Conservation (phyloP, 164 flowering plant genomes). For the Chimonanthus salicifolius region DNA sequence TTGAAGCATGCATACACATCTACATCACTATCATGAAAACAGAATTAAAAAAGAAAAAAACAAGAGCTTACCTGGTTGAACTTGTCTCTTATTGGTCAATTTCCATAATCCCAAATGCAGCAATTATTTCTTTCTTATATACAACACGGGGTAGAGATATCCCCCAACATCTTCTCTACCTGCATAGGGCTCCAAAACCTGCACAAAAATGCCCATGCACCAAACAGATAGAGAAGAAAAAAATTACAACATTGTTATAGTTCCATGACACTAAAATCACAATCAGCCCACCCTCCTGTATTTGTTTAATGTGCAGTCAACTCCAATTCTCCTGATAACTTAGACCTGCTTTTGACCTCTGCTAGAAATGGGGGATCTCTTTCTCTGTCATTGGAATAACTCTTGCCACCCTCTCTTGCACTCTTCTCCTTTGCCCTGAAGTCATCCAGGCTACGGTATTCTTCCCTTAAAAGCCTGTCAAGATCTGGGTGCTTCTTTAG, state of each 20-base stretch:
- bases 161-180: constrained; percentile 7
- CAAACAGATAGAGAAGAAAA: constrained; percentile 12
- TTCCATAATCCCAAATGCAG: constrained; percentile 18
- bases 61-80: constrained; percentile 9
- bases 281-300: not conserved
- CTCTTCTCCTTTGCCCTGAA: constrained; percentile 61
- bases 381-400: constrained; percentile 5
- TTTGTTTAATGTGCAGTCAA: constrained; percentile 9
- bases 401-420: constrained; percentile 13
- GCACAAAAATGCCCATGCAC: constrained; percentile 19
- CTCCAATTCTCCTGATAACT: constrained; percentile 18
- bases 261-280: constrained; percentile 1
- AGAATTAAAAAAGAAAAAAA: not conserved
- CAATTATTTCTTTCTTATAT: constrained; percentile 15
- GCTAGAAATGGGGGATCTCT: constrained; percentile 9
- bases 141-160: constrained; percentile 15
- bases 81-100: constrained; percentile 24
- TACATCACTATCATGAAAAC: not conserved
- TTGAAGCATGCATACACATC: too few relatives aligned
- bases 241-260: not conserved
- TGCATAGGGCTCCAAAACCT: constrained; percentile 24
- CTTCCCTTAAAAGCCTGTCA: constrained; percentile 73
- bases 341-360: constrained; percentile 18
- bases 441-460: constrained; percentile 65
- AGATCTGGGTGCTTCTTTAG: constrained; percentile 68